phyloP scores from a whole-genome alignment of 2,329 filamentous ascomycete species.

The Fusarium nelsonii region DNA sequence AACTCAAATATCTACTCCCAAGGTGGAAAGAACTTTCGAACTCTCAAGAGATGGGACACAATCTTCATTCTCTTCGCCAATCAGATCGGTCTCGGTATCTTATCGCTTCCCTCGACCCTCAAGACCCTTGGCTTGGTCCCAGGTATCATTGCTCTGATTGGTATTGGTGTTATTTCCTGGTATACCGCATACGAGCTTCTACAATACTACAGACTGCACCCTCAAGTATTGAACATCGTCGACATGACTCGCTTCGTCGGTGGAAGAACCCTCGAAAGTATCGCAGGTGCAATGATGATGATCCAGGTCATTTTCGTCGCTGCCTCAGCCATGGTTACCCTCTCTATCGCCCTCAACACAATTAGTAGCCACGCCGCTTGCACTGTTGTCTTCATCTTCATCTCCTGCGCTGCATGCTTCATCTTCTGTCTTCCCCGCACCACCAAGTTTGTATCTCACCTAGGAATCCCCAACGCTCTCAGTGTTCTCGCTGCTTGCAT shows the following conservation, averaged over 20 bases:
- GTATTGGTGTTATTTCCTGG: slow-evolving; percentile 73
- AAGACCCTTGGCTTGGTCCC: slow-evolving; percentile 74
- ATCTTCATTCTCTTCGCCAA: slow-evolving; percentile 45
- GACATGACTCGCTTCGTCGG: slow-evolving; percentile 71
- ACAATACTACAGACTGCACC: slow-evolving; percentile 75
- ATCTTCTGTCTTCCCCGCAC: slow-evolving; percentile 31
- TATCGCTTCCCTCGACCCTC: slow-evolving; percentile 78
- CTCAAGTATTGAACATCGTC: slow-evolving; percentile 75
- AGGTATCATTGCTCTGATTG: slow-evolving; percentile 75
- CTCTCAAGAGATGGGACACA: slow-evolving; percentile 43
- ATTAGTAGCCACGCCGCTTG: slow-evolving; percentile 31
- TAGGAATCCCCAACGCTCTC: slow-evolving; percentile 34
- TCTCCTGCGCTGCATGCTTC: slow-evolving; percentile 23
- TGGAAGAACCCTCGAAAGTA: slow-evolving; percentile 24
- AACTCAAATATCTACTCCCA: slow-evolving; percentile 41
- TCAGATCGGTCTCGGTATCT: slow-evolving; percentile 53
- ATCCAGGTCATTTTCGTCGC: slow-evolving; percentile 40
- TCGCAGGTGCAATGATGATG: slow-evolving; percentile 39
- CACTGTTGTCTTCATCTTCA: slow-evolving; percentile 35
- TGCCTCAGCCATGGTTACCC: slow-evolving; percentile 34
- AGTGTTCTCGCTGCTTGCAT: slow-evolving; percentile 33
- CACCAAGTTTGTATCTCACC: slow-evolving; percentile 30
- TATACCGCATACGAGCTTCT: slow-evolving; percentile 62
- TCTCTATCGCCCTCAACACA: slow-evolving; percentile 40
- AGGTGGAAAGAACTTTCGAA: slow-evolving; percentile 44